Evolutionary conservation across 148 eudicot species (phyloP).

Genomic region (Fallopia convolvulus): DNA sequence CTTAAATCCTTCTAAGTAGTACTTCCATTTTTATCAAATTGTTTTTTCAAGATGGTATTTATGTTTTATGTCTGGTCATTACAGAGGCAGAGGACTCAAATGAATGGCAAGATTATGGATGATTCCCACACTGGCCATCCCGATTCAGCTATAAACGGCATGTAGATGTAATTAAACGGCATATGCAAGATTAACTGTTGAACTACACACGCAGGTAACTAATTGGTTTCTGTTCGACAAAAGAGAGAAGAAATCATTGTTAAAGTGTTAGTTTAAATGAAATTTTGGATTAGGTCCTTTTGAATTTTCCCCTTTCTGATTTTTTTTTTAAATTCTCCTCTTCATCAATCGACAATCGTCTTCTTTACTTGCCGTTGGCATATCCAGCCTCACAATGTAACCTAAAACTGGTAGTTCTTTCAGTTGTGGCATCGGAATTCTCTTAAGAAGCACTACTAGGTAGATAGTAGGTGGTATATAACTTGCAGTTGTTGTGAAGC

Average conservation of each 20-base stretch:
- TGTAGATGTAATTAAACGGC: conserved; percentile 25
- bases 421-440: background rate
- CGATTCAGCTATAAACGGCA: conserved; percentile 59
- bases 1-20: background rate
- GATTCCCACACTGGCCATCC: conserved; percentile 43
- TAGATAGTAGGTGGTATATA: background rate
- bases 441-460: conserved; percentile 1
- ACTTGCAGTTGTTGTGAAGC: conserved; percentile 1
- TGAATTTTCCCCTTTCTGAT: background rate
- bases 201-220: background rate
- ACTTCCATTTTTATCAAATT: background rate
- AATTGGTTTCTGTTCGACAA: background rate
- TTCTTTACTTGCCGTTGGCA: background rate
- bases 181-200: background rate
- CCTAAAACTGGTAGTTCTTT: background rate
- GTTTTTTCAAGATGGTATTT: background rate
- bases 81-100: conserved; percentile 75
- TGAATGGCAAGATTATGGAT: conserved; percentile 69
- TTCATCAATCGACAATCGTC: background rate
- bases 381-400: background rate
- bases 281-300: background rate
- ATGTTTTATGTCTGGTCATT: conserved; percentile 7
- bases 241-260: background rate
- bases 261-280: background rate
- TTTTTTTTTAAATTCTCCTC: background rate